Conservation (phyloP, 2,329 filamentous ascomycete genomes). For the Talaromyces sp. region DNA sequence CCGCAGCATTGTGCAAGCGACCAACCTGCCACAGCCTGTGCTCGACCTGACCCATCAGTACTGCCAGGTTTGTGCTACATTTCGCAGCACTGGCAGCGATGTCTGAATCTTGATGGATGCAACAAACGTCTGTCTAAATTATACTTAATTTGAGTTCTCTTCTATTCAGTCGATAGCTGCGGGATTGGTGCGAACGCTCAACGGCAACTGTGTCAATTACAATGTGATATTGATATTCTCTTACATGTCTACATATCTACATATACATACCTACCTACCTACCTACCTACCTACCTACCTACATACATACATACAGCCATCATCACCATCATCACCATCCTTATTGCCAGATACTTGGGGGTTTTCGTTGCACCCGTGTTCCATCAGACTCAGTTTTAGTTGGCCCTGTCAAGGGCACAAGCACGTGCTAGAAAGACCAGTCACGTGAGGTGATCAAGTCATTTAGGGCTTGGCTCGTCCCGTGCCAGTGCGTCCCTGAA, state of each 20-base stretch:
- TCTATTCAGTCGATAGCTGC: not conserved
- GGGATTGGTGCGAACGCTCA: not conserved
- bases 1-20: slow-evolving; percentile 93
- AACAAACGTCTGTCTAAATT: not conserved
- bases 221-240: not conserved
- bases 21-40: slow-evolving; percentile 86
- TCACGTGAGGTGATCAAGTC: not conserved
- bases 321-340: no score
- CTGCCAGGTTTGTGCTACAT: slow-evolving; percentile 87
- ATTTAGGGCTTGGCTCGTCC: not conserved
- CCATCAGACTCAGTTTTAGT: no score
- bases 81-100: slow-evolving; percentile 89
- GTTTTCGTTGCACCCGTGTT: not conserved
- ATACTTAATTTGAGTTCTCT: not conserved
- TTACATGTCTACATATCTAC: not conserved
- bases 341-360: no score
- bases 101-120: slow-evolving; percentile 67
- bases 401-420: not conserved
- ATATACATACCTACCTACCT: not conserved
- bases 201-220: not conserved
- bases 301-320: no score
- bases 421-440: not conserved
- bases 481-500: not conserved
- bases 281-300: no score
- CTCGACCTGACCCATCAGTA: slow-evolving; percentile 95